Evolutionary conservation across 1,139 yeast species (phyloP).

Genomic region (Candida anutae): DNA sequence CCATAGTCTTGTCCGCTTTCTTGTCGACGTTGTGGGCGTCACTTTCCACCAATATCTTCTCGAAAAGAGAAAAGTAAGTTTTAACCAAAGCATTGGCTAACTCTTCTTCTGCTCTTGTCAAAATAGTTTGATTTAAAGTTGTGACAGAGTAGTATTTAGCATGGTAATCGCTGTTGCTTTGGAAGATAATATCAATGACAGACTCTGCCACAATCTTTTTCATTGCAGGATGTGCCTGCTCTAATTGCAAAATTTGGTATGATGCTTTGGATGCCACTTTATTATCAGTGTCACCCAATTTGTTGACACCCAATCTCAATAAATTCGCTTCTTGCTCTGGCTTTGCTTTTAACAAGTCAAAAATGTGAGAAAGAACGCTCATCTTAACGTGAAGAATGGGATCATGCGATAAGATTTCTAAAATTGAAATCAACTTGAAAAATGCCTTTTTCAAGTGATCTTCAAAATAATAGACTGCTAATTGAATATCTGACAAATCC

Average conservation of each 20-base stretch:
- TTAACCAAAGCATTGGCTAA: constrained; percentile 77
- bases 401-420: constrained; percentile 78
- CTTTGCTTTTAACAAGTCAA: constrained; percentile 72
- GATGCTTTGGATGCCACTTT: constrained; percentile 89
- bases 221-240: constrained; percentile 96
- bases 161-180: constrained; percentile 73
- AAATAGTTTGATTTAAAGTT: constrained; percentile 87
- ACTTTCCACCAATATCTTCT: constrained; percentile 66
- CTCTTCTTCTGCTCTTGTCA: constrained; percentile 65
- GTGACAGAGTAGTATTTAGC: constrained; percentile 82
- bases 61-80: constrained; percentile 82
- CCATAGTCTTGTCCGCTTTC: constrained; percentile 31
- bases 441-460: constrained; percentile 75
- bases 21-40: constrained; percentile 38
- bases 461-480: constrained; percentile 79
- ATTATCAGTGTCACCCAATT: constrained; percentile 86
- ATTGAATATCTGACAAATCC: constrained; percentile 39
- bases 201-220: constrained; percentile 71
- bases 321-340: constrained; percentile 97
- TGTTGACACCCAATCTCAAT: constrained; percentile 82
- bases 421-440: constrained; percentile 59
- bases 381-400: constrained; percentile 87
- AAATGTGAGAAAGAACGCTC: constrained; percentile 67
- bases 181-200: constrained; percentile 72
- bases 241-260: constrained; percentile 66